phyloP scores from a whole-genome alignment of 163 green algal species.

The Chlorella variabilis region DNA sequence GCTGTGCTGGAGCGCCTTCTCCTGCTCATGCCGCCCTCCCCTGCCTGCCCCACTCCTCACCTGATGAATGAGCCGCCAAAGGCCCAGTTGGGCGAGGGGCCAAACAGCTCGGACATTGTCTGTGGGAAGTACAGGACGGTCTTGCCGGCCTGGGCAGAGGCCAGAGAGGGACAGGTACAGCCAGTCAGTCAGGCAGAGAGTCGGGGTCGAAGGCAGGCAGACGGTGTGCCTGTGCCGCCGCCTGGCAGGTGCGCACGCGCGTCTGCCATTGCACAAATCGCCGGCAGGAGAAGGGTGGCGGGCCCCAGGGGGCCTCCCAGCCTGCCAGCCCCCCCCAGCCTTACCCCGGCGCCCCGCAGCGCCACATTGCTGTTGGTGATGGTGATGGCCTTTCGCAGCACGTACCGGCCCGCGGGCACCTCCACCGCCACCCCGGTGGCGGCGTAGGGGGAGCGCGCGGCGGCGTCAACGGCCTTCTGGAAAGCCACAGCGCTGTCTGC shows the following conservation, averaged over 20 bases:
- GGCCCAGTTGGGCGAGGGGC: background rate
- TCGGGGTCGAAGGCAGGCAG: background rate
- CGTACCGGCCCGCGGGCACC: conserved; percentile 5
- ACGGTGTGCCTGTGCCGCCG: no score
- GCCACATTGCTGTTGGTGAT: conserved; percentile 24
- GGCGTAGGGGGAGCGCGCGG: background rate
- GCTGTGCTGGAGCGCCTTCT: no score
- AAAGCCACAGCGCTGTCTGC: conserved; percentile 22
- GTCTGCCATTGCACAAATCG: no score
- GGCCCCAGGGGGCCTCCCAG: no score
- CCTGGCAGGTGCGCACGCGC: no score
- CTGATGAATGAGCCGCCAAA: conserved; percentile 27
- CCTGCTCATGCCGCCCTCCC: no score
- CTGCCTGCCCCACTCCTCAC: no score
- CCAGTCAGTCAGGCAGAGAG: background rate
- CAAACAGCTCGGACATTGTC: conserved; percentile 3
- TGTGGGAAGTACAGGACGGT: conserved; percentile 13
- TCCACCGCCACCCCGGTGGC: background rate
- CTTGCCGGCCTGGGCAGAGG: background rate
- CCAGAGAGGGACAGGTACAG: no score
- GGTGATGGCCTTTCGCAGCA: conserved; percentile 1
- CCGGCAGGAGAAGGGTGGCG: no score
- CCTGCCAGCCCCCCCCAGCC: no score
- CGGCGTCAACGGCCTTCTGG: conserved; percentile 24
- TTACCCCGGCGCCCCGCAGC: conserved; percentile 22